phyloP scores from a whole-genome alignment of 1,139 yeast genomes.

The Magnusiomyces clavatus region DNA sequence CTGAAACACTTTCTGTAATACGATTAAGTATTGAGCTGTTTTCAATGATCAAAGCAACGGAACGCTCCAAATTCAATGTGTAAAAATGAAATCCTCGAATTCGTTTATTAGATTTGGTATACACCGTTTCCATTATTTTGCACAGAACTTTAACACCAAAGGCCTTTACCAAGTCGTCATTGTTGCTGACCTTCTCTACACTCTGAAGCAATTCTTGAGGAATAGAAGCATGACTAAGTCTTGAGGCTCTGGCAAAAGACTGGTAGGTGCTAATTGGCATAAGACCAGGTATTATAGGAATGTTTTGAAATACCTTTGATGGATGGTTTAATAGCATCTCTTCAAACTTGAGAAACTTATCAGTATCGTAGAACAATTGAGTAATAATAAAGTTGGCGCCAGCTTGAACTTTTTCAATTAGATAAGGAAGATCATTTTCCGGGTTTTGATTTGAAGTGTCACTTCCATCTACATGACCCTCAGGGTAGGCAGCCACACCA shows the following conservation, averaged over 20 bases:
- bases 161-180: conserved; percentile 79
- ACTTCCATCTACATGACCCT: conserved; percentile 85
- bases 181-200: conserved; percentile 52
- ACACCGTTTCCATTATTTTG: conserved; percentile 51
- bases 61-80: conserved; percentile 81
- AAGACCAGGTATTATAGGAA: conserved; percentile 79
- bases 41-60: conserved; percentile 77
- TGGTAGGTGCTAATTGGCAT: conserved; percentile 94
- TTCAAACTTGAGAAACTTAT: conserved; percentile 49
- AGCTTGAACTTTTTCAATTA: conserved; percentile 78
- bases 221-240: conserved; percentile 80
- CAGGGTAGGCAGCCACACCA: conserved; percentile 95
- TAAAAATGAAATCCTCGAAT: conserved; percentile 84
- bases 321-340: conserved; percentile 36
- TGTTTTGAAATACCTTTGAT: conserved; percentile 38
- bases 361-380: conserved; percentile 70
- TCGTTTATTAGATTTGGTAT: conserved; percentile 42
- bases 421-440: conserved; percentile 57
- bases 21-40: conserved; percentile 37
- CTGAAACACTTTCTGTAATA: not conserved
- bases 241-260: conserved; percentile 81
- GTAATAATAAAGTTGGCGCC: conserved; percentile 94
- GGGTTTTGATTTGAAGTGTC: conserved; percentile 55
- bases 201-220: conserved; percentile 49
- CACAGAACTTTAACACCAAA: conserved; percentile 71